Evolutionary conservation across 2,329 filamentous ascomycete species (phyloP).

Genomic region (Clarireedia paspali): DNA sequence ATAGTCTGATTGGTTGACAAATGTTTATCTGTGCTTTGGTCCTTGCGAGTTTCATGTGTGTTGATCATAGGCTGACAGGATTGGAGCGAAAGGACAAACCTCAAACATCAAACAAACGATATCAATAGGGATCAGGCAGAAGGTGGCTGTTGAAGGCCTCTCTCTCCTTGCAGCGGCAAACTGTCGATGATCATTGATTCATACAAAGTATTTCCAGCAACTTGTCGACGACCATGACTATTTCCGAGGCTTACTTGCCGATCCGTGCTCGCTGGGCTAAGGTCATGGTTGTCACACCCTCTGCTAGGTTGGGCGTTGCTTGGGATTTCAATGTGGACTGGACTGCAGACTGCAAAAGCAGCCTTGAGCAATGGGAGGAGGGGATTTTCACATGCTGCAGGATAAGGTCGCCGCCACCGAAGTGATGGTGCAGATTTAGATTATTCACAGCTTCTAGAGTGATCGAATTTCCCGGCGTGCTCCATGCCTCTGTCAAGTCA

Average conservation of each 20-base stretch:
- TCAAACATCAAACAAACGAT: slow-evolving; percentile 3
- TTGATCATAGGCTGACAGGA: background rate
- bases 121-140: background rate
- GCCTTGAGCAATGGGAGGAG: background rate
- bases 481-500: background rate
- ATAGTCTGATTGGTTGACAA: background rate
- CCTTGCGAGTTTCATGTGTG: slow-evolving; percentile 7
- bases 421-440: background rate
- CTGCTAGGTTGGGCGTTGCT: background rate
- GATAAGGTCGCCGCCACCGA: slow-evolving; percentile 2
- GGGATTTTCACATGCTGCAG: background rate
- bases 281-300: background rate
- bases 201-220: background rate
- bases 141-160: background rate
- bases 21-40: background rate
- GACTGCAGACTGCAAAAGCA: background rate
- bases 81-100: background rate
- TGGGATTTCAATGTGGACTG: background rate
- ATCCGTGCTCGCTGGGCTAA: background rate
- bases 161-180: background rate
- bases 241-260: too few species aligned
- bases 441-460: background rate
- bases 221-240: background rate
- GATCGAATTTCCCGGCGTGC: too few species aligned
- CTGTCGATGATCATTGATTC: background rate